Percentiles rank a stretch among this genome's conserved stretches.
Conservation (phyloP, 2,329 filamentous ascomycete genomes). For the Colletotrichum sp. region DNA sequence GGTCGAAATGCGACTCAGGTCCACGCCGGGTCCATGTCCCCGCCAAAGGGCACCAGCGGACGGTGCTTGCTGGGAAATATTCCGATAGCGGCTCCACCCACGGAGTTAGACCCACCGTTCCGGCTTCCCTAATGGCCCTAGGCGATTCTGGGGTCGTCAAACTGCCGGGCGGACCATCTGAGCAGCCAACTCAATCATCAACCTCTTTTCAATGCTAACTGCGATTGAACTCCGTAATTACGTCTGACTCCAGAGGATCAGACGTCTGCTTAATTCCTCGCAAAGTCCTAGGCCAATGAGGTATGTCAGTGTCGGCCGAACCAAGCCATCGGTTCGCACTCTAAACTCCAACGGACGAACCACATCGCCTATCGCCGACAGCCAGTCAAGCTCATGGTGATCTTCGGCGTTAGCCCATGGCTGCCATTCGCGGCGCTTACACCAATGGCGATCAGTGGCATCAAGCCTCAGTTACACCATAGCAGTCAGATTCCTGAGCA, state of each 20-base stretch:
- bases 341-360: background rate
- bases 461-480: background rate
- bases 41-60: conserved; percentile 1
- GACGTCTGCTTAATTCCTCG: background rate
- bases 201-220: background rate
- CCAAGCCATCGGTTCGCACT: background rate
- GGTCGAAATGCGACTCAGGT: conserved; percentile 14
- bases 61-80: conserved; percentile 12
- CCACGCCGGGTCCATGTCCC: conserved; percentile 3
- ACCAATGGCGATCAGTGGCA: background rate
- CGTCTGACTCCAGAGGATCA: background rate
- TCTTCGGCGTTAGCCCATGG: conserved; percentile 4
- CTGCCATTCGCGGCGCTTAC: background rate
- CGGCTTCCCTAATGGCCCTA: background rate
- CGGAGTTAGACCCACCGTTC: background rate
- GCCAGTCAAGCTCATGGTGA: background rate
- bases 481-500: background rate
- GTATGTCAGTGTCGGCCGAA: background rate
- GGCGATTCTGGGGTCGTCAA: background rate
- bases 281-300: background rate
- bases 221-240: background rate
- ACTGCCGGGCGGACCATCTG: background rate
- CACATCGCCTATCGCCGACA: conserved; percentile 15
- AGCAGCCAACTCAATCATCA: background rate
- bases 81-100: conserved; percentile 13